Evolutionary conservation across 2,329 filamentous ascomycete species (phyloP).

Genomic region (Aspergillus piperis): DNA sequence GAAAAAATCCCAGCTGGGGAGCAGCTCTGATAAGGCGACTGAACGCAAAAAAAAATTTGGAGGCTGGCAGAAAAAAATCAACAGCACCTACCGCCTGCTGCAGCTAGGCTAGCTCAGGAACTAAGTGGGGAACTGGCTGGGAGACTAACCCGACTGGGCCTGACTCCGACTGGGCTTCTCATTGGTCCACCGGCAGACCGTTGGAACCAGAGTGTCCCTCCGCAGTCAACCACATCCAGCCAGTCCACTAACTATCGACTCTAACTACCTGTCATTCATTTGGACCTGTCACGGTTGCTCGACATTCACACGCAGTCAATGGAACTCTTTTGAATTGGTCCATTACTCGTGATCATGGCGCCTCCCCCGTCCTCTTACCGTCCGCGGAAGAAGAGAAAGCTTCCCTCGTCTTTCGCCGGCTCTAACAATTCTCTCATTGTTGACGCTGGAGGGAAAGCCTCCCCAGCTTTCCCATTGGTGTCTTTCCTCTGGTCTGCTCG

Average conservation of each 20-base stretch:
- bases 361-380: conserved; percentile 40
- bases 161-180: background rate
- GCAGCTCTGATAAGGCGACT: conserved; percentile 30
- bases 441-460: conserved; percentile 47
- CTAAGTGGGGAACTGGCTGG: background rate
- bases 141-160: background rate
- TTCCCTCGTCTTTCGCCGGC: conserved; percentile 32
- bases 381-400: conserved; percentile 50
- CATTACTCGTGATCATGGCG: conserved; percentile 26
- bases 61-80: conserved; percentile 33
- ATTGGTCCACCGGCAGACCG: background rate
- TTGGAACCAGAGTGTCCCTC: background rate
- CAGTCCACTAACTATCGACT: too few relatives aligned
- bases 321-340: conserved; percentile 21
- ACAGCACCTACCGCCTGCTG: conserved; percentile 29
- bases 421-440: conserved; percentile 47
- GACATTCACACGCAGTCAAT: conserved; percentile 18
- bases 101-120: conserved; percentile 16
- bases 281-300: background rate
- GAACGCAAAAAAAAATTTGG: conserved; percentile 33
- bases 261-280: too few relatives aligned
- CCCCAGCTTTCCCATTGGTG: conserved; percentile 82
- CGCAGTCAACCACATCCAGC: background rate
- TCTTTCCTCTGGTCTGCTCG: conserved; percentile 94
- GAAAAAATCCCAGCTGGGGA: conserved; percentile 27